Base-by-base conservation (phyloP, 495 filamentous ascomycete species). In the Chaetomidium leptoderma region DNA sequence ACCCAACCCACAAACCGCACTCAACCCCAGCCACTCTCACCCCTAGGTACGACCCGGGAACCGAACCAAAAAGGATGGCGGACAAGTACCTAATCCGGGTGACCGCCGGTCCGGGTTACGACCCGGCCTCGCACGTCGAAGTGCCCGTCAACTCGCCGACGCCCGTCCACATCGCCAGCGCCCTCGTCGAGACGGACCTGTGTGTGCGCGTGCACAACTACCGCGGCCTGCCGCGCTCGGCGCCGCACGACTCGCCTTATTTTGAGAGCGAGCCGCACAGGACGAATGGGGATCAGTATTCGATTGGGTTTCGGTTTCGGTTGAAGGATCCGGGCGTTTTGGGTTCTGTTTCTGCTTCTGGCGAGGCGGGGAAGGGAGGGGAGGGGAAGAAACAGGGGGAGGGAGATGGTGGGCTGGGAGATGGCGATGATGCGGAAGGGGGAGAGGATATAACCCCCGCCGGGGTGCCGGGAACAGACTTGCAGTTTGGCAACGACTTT, bases 401-500 rank as follows among this genome's bases (percentile, higher is more conserved):
- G 27, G 53, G 30, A 9, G 9, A 23, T 6, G 24, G 11, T 2
- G 8, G 8, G 14, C 27, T 3, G 19, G 32, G 1, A 19, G 44
- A 24, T 23, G 21, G 8, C 3, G 16, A 19, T 11, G 54, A 26
- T 6, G 23, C 4, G 29, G 30, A 19, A 0, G 23, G 19, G 4
- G 30, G 47, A 1, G 56, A 29, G 40, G 11, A 40, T 14, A 33
- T 53, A 16, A 24, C 11, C 4, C 14, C 29, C 11, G 40, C 16
- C 35, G 54, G 55, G 21, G 55, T 96, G 27, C 77, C 79, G 7
- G 90, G 83, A 40, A 72, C 83, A 23, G 86, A 90, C 53, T 79
- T 97, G 1, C 79, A 96, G 33, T 96, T 91, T 57, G 92, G 92
- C 17, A 97, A 97, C 69, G 88, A 96, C 72, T 96, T 97, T 59